Evolutionary conservation across 208 protist genomes (phyloP).

Genomic region (Crithidia thermophila): DNA sequence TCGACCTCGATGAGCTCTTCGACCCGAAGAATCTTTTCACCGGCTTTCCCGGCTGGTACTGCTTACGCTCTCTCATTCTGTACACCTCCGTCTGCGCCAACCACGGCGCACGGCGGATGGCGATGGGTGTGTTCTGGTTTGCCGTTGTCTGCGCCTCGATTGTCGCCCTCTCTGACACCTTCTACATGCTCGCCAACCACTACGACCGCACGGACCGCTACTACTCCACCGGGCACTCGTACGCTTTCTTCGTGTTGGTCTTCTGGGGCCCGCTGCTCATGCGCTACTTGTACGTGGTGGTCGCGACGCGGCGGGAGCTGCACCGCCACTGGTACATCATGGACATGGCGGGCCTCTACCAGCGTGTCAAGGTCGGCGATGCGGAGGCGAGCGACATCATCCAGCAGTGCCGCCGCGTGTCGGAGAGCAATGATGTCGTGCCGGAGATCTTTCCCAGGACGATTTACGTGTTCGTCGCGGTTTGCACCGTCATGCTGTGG

Average conservation of each 20-base stretch:
- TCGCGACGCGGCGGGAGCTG: slow-evolving; percentile 38
- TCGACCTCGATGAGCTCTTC: slow-evolving; percentile 64
- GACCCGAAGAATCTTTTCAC: slow-evolving; percentile 53
- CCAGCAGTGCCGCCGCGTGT: slow-evolving; percentile 41
- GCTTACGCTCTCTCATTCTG: slow-evolving; percentile 70
- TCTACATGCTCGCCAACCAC: slow-evolving; percentile 38
- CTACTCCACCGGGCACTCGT: slow-evolving; percentile 66
- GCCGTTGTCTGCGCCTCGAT: slow-evolving; percentile 42
- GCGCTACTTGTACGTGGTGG: slow-evolving; percentile 64
- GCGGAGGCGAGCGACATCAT: slow-evolving; percentile 52
- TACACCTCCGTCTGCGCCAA: slow-evolving; percentile 76
- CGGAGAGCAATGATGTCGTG: slow-evolving; percentile 39
- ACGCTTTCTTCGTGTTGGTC: slow-evolving; percentile 52
- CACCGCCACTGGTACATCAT: slow-evolving; percentile 69
- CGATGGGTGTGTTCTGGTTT: slow-evolving; percentile 70
- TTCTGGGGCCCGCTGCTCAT: slow-evolving; percentile 59
- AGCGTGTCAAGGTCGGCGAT: slow-evolving; percentile 42
- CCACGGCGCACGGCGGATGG: slow-evolving; percentile 50
- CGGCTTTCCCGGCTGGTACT: slow-evolving; percentile 80
- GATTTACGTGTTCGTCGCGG: slow-evolving; percentile 31
- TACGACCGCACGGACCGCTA: slow-evolving; percentile 24
- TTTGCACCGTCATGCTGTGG: slow-evolving; percentile 38
- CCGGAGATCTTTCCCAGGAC: slow-evolving; percentile 52
- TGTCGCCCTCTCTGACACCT: slow-evolving; percentile 41
- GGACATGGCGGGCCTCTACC: slow-evolving; percentile 68